Evolutionary conservation across 805 yeast genomes (phyloP), one percentile per base, ranked within the genome.

Genomic region (Sugiyamaella marilandica): DNA sequence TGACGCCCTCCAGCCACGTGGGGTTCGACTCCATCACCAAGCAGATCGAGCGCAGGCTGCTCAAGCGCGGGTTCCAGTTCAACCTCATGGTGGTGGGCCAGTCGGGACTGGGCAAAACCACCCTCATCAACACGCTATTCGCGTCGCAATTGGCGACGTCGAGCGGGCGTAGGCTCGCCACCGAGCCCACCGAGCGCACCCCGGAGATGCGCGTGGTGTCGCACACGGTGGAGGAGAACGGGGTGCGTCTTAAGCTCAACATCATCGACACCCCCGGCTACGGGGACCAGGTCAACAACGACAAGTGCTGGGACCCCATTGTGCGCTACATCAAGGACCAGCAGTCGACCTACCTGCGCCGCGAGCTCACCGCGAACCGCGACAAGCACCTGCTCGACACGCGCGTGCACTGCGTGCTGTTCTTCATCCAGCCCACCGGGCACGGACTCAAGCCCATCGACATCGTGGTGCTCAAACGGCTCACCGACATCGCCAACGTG

Each of bases 241-340:
- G 86, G 59, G 98, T 94, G 53, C 82, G 84, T 57, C 80, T 94
- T 67, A 85, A 85, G 63, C 74, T 94, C 58, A 91, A 89, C 63
- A 83, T 94, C 52, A 87, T 94, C 66, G 99, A 94, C 68, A 94
- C 99, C 2, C 98, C 98, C 18, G 98, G 98, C 13, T 94, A 89
- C 75, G 98, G 97, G 37, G 99, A 94, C 75, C 96, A 87, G 72
- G 86, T 94, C 60, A 87, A 90, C 74, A 91, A 91, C 71, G 95
- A 87, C 64, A 87, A 85, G 71, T 90, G 95, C 71, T 92, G 97
- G 97, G 98, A 91, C 63, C 97, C 97, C 50, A 83, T 91, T 57
- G 84, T 91, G 59, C 89, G 88, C 71, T 91, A 90, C 72, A 88
- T 91, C 68, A 91, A 91, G 73, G 97, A 91, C 71, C 97, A 91